phyloP scores from a whole-genome alignment of 164 flowering plant species.

The Macadamia integrifolia region DNA sequence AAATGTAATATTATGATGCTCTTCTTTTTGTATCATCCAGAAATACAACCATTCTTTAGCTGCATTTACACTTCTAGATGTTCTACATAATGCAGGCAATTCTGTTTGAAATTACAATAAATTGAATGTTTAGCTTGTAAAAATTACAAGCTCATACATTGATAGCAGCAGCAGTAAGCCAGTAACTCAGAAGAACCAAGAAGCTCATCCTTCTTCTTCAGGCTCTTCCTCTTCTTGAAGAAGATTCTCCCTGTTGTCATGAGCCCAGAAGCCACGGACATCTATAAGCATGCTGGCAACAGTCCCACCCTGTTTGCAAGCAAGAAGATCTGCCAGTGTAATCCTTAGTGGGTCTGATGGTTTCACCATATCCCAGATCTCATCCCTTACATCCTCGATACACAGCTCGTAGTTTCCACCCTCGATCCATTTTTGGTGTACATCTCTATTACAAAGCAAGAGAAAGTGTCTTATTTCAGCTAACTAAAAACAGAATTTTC shows the following conservation, averaged over 20 bases:
- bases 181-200: neutral
- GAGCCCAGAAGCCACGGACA: conserved; percentile 99
- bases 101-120: neutral
- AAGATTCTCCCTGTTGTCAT: conserved; percentile 96
- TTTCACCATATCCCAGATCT: conserved; percentile 99
- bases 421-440: conserved; percentile 80
- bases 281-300: conserved; percentile 98
- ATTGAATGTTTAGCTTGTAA: neutral
- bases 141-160: neutral
- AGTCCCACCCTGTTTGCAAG: conserved; percentile 95
- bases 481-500: neutral
- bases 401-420: conserved; percentile 79
- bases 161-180: conserved; percentile 15
- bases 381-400: conserved; percentile 74
- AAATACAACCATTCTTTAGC: neutral
- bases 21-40: neutral
- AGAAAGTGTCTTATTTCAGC: neutral
- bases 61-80: neutral
- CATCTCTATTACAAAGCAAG: conserved; percentile 42
- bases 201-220: conserved; percentile 63
- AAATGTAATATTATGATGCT: neutral
- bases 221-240: conserved; percentile 99
- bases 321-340: conserved; percentile 64
- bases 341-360: conserved; percentile 76
- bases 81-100: too few relatives aligned